Conservation (phyloP, 345 rosid genomes). For the Reutealis trisperma region DNA sequence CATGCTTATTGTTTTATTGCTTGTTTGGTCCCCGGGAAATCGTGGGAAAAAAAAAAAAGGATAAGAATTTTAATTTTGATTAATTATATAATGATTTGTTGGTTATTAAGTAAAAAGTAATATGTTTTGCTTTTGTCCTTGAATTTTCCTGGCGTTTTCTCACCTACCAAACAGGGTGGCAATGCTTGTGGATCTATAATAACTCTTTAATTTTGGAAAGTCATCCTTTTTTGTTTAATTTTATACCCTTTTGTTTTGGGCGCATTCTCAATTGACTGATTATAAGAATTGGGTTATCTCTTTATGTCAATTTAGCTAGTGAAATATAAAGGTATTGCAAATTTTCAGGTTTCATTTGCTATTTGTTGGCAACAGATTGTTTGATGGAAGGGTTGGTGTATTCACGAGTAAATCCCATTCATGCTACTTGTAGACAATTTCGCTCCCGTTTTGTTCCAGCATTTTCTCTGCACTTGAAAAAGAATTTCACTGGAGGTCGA, state of each 20-base stretch:
- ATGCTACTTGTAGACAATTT: constrained; percentile 30
- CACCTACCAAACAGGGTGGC: neutral
- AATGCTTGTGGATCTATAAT: neutral
- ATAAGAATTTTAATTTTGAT: neutral
- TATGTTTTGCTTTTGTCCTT: neutral
- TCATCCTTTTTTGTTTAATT: neutral
- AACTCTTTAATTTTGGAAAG: neutral
- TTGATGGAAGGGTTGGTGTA: constrained; percentile 63
- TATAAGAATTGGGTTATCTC: neutral
- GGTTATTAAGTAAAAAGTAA: neutral
- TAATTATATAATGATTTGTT: neutral
- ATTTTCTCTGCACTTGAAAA: constrained; percentile 32
- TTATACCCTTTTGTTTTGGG: neutral
- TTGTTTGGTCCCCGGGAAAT: neutral
- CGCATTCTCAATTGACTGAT: neutral
- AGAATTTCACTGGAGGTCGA: constrained; percentile 24
- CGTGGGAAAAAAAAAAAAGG: neutral
- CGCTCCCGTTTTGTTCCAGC: constrained; percentile 29
- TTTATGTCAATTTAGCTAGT: neutral
- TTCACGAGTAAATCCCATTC: constrained; percentile 41
- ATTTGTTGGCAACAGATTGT: constrained; percentile 30
- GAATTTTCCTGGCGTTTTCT: constrained; percentile 3
- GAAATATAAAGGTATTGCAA: neutral
- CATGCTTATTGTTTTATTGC: too few relatives aligned
- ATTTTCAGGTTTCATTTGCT: neutral